Evolutionary conservation across 805 yeast species (phyloP).

Genomic region (Ogataea trehalophila): DNA sequence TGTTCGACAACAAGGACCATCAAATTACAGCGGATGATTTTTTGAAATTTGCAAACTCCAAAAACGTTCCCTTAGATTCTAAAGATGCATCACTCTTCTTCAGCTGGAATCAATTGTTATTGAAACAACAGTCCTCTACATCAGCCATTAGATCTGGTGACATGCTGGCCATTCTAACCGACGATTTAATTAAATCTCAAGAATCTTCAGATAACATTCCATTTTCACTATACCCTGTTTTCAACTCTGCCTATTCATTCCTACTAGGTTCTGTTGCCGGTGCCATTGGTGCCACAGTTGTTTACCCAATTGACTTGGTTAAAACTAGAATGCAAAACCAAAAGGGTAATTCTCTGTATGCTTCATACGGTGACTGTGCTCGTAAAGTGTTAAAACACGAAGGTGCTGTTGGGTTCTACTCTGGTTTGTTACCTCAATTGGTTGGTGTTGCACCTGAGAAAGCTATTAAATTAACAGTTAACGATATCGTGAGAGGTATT

Average conservation of each 20-base stretch:
- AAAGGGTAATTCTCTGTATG: constrained; percentile 63
- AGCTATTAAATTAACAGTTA: constrained; percentile 92
- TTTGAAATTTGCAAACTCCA: constrained; percentile 20
- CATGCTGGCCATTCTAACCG: constrained; percentile 41
- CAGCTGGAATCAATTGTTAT: constrained; percentile 30
- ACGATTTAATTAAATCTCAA: constrained; percentile 47
- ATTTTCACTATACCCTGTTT: constrained; percentile 54
- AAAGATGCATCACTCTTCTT: constrained; percentile 30
- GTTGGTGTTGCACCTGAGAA: constrained; percentile 98
- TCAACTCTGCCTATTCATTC: constrained; percentile 84
- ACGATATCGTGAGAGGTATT: constrained; percentile 76
- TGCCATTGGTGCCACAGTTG: constrained; percentile 96
- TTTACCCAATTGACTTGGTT: constrained; percentile 92
- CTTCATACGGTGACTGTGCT: constrained; percentile 83
- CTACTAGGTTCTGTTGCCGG: constrained; percentile 93
- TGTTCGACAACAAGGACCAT: constrained; percentile 14
- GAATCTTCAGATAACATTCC: constrained; percentile 37
- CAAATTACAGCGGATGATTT: constrained; percentile 23
- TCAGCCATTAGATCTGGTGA: constrained; percentile 28
- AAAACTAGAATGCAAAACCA: constrained; percentile 98
- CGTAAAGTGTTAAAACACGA: constrained; percentile 69
- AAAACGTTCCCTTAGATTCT: constrained; percentile 9
- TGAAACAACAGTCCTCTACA: constrained; percentile 20
- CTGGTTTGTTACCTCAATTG: constrained; percentile 90
- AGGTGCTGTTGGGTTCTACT: constrained; percentile 81